A percentile compares a stretch with the other conserved stretches of the same genome.
phyloP scores from a whole-genome alignment of 495 filamentous ascomycete genomes.

The Mytilinidion resinicola region DNA sequence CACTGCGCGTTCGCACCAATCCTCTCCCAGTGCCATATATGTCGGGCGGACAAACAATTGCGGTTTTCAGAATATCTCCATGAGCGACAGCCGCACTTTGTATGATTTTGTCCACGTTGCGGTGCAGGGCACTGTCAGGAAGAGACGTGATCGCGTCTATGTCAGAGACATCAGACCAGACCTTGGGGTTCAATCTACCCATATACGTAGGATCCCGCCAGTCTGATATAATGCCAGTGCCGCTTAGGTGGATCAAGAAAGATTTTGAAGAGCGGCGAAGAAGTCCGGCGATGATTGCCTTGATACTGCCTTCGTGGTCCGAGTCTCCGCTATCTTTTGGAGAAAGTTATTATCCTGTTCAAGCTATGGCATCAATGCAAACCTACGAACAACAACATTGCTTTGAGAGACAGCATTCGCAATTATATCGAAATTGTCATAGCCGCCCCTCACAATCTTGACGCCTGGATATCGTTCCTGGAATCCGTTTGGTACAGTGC shows the following conservation, averaged over 20 bases:
- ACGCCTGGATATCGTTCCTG: conserved; percentile 44
- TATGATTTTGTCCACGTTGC: conserved; percentile 22
- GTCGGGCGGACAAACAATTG: conserved; percentile 26
- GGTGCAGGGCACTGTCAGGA: conserved; percentile 22
- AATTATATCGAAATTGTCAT: conserved; percentile 48
- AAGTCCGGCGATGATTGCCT: conserved; percentile 27
- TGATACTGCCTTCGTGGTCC: conserved; percentile 23
- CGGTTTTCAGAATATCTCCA: conserved; percentile 25
- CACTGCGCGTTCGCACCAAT: background rate
- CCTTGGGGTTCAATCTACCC: conserved; percentile 25
- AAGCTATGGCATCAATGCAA: background rate
- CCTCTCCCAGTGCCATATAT: conserved; percentile 39
- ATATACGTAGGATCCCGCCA: conserved; percentile 13
- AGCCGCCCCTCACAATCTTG: conserved; percentile 47
- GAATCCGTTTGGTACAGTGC: conserved; percentile 27
- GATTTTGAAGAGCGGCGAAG: conserved; percentile 12
- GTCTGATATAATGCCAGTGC: conserved; percentile 25
- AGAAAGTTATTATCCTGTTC: background rate
- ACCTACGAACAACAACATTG: conserved; percentile 53
- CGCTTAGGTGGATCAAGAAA: conserved; percentile 28
- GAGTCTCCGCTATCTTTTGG: conserved; percentile 24
- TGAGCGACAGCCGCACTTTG: conserved; percentile 9
- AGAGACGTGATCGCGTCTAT: conserved; percentile 17
- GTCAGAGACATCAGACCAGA: conserved; percentile 28
- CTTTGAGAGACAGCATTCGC: conserved; percentile 49